Evolutionary conservation across 129 eudicot genomes (phyloP).

Genomic region (Mikania micrantha): DNA sequence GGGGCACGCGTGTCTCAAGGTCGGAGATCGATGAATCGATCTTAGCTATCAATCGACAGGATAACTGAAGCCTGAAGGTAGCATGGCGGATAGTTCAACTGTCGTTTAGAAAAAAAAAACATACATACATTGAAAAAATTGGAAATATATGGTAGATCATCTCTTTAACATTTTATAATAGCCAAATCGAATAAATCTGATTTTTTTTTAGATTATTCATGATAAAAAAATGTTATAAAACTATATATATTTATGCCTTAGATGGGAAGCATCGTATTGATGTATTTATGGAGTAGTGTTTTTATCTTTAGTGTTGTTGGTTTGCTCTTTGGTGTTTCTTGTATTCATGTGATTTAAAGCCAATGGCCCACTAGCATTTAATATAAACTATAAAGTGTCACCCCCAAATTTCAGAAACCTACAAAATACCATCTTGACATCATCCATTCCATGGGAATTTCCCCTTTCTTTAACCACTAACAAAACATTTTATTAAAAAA

Average conservation of each 20-base stretch:
- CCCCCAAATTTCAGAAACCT: slow-evolving; percentile 13
- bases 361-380: slow-evolving; percentile 21
- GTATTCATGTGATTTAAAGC: slow-evolving; percentile 27
- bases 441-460: background rate
- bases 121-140: too few relatives aligned
- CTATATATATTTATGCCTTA: background rate
- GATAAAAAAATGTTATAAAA: background rate
- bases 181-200: background rate
- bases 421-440: background rate
- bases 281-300: slow-evolving; percentile 6
- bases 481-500: too few relatives aligned
- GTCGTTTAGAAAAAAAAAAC: too few relatives aligned
- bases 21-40: too few relatives aligned
- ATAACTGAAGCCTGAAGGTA: too few relatives aligned
- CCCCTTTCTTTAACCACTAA: too few relatives aligned
- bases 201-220: background rate
- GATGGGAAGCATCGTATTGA: slow-evolving; percentile 9
- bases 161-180: background rate
- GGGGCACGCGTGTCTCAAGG: too few relatives aligned
- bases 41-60: too few relatives aligned
- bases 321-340: slow-evolving; percentile 19
- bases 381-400: background rate
- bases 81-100: too few relatives aligned
- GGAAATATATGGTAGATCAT: background rate
- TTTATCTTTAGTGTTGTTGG: slow-evolving; percentile 27